Percentiles rank a stretch among this genome's conserved stretches.
Evolutionary conservation across 2,329 filamentous ascomycete genomes (phyloP).

Genomic region (Trematosphaeria pertusa): DNA sequence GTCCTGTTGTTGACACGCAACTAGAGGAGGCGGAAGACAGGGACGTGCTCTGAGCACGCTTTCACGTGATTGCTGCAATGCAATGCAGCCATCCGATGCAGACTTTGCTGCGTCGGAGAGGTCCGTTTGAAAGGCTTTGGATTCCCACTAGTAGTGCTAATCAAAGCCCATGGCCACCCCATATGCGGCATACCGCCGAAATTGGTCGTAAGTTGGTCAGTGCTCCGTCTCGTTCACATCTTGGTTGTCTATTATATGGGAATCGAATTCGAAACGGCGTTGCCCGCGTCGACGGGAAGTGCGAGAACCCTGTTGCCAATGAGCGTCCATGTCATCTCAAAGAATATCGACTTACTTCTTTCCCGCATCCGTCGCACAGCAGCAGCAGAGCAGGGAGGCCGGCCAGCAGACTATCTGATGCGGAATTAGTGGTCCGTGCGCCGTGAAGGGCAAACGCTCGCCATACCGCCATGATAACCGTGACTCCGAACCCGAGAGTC

Average conservation of each 20-base stretch:
- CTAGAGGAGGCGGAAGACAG: no score
- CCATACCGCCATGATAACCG: slow-evolving; percentile 59
- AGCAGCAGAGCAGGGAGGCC: slow-evolving; percentile 63
- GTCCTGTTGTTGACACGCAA: no score
- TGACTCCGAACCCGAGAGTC: slow-evolving; percentile 59
- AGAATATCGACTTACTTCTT: slow-evolving; percentile 54
- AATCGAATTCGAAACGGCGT: slow-evolving; percentile 58
- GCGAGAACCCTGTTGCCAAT: slow-evolving; percentile 55
- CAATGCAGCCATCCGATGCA: slow-evolving; percentile 15
- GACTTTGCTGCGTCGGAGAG: slow-evolving; percentile 4
- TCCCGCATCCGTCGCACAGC: slow-evolving; percentile 61
- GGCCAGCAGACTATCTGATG: slow-evolving; percentile 62
- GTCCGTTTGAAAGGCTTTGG: no score
- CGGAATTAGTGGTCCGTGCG: slow-evolving; percentile 17
- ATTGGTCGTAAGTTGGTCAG: no score
- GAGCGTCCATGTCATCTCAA: slow-evolving; percentile 15
- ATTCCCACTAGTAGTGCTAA: no score
- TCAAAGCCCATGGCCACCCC: no score
- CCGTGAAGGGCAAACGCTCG: background rate
- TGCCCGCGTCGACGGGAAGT: slow-evolving; percentile 60
- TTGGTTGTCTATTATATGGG: slow-evolving; percentile 46
- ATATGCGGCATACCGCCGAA: no score
- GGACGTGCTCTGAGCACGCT: background rate
- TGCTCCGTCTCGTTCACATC: no score
- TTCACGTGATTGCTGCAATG: slow-evolving; percentile 10